Percentiles rank a stretch among this genome's conserved stretches.
Evolutionary conservation across 257 asterid genomes (phyloP).

Genomic region (Solanum medicagineum): DNA sequence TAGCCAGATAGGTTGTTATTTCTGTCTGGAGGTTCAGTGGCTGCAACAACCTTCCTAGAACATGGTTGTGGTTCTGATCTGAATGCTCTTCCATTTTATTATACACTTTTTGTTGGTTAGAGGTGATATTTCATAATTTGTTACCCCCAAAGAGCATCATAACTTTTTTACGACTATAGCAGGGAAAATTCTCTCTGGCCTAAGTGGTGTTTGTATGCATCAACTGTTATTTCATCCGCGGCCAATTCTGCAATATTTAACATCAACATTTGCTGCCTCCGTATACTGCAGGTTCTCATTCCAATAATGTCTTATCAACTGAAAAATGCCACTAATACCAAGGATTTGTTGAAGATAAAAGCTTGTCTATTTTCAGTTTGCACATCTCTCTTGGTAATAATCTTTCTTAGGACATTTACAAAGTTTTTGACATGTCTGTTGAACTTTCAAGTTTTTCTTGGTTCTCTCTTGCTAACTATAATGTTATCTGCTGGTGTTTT

Average conservation of each 20-base stretch:
- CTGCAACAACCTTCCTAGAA: not conserved
- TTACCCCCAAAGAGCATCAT: not conserved
- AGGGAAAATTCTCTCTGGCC: not conserved
- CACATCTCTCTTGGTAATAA: conserved; percentile 65
- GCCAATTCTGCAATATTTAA: not conserved
- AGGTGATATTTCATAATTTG: not conserved
- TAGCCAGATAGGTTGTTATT: not conserved
- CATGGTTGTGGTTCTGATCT: not conserved
- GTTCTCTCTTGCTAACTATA: not conserved
- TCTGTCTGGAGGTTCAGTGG: not conserved
- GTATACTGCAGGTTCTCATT: conserved; percentile 60
- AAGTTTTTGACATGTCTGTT: not conserved
- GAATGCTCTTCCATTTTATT: not conserved
- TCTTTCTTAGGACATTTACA: not conserved
- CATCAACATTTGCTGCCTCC: conserved; percentile 2
- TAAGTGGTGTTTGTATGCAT: not conserved
- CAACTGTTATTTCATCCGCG: not conserved
- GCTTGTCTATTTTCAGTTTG: conserved; percentile 69
- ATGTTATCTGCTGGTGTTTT: not conserved
- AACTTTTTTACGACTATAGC: not conserved
- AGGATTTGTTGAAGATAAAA: conserved; percentile 50
- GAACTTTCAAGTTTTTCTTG: not conserved
- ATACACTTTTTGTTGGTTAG: not conserved
- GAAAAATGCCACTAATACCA: conserved; percentile 38
- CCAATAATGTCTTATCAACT: conserved; percentile 50